Evolutionary conservation across 2,329 filamentous ascomycete genomes (phyloP), one percentile per base, ranked within the genome.

Genomic region (Lecanoromycetidae sp.): DNA sequence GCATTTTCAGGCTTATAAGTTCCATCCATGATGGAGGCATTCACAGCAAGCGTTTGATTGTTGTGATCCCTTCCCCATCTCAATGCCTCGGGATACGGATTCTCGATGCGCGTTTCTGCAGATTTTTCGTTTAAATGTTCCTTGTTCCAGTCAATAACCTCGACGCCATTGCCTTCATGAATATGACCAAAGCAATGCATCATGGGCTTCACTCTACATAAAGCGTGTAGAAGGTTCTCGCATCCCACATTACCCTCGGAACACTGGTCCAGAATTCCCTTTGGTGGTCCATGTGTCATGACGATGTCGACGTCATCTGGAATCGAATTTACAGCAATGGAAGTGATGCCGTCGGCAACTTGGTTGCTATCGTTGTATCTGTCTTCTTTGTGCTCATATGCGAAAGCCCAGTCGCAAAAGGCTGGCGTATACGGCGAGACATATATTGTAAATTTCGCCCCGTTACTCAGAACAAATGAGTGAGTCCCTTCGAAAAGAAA

Each of bases 161-260:
- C 17, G 5, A 52, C 44, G 5, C 57, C 57, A 49, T 50, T 46
- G 1, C 50, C 49, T 38, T 58, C 57, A 54, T 79, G 76, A 13
- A 80, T 78, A 61, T 80, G 77, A 0, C 77, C 77, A 55, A 79
- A 81, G 51, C 75, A 74, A 56, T 80, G 74, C 20, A 81, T 45
- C 2, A 61, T 57, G 0, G 78, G 78, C 42, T 63, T 65, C 4
- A 68, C 69, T 4, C 74, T 64, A 41, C 65, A 60, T 2, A 72
- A 60, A 0, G 77, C 77, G 1, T 63, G 61, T 1, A 76, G 64
- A 0, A 82, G 61, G 54, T 72, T 68, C 38, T 67, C 60, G 58
- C 77, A 80, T 0, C 78, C 79, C 0, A 72, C 75, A 29, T 58
- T 56, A 20, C 61, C 40, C 7, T 46, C 53, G 2, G 55, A 46